Evolutionary conservation across 192 early-diverging fungal species (phyloP).

Genomic region (Chytriomyces sp.): DNA sequence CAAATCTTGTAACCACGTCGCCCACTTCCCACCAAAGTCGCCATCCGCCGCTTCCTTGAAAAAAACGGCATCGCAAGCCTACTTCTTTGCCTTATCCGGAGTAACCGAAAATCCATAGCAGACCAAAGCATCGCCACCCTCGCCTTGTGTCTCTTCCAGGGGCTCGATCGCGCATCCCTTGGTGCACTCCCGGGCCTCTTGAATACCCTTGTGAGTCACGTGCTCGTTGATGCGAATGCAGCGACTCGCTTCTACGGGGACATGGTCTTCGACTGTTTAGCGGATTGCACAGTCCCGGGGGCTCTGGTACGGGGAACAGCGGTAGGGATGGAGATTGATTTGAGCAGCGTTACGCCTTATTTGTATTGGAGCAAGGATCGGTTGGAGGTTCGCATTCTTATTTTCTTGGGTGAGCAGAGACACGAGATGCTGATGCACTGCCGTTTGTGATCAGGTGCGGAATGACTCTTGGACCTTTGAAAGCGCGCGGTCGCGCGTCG

Average conservation of each 20-base stretch:
- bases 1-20: neutral
- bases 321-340: neutral
- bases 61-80: slow-evolving; percentile 25
- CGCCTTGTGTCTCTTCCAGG: slow-evolving; percentile 11
- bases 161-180: neutral
- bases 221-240: neutral
- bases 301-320: neutral
- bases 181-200: neutral
- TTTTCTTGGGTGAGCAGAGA: too few species aligned
- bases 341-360: slow-evolving; percentile 23
- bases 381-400: slow-evolving; percentile 22
- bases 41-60: slow-evolving; percentile 18
- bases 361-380: slow-evolving; percentile 27
- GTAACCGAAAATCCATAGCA: slow-evolving; percentile 24
- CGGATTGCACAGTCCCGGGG: neutral
- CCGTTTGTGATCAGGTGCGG: slow-evolving; percentile 48
- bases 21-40: slow-evolving; percentile 10
- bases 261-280: slow-evolving; percentile 14
- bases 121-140: slow-evolving; percentile 33
- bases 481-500: slow-evolving; percentile 60
- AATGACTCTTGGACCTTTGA: slow-evolving; percentile 83
- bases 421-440: neutral
- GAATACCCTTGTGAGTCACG: neutral
- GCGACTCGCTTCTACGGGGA: slow-evolving; percentile 15
- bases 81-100: slow-evolving; percentile 31